Conservation (phyloP, 306 rosid species). For the Adenanthera pavonina region DNA sequence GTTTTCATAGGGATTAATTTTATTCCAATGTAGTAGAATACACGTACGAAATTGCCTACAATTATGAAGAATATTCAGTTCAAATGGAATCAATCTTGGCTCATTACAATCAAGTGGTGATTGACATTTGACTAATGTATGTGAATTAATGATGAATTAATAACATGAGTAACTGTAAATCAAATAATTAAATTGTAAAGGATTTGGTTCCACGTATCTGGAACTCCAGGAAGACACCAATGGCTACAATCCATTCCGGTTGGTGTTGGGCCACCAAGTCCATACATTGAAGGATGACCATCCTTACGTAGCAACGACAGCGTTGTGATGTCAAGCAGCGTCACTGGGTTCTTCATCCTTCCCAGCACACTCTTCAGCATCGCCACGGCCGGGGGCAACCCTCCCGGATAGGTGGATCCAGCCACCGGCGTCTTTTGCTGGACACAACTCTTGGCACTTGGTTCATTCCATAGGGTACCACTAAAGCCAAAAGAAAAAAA, state of each 20-base stretch:
- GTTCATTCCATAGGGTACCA: constrained; percentile 80
- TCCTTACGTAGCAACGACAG: constrained; percentile 83
- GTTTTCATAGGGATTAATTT: too few relatives aligned
- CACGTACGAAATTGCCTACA: too few relatives aligned
- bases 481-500: constrained; percentile 29
- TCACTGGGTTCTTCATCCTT: constrained; percentile 64
- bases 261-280: constrained; percentile 47
- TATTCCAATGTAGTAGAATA: neutral
- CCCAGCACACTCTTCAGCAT: constrained; percentile 64
- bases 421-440: constrained; percentile 58
- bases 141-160: constrained; percentile 12
- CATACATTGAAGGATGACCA: constrained; percentile 87
- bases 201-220: constrained; percentile 91
- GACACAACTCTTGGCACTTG: constrained; percentile 65
- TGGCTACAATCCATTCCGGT: constrained; percentile 78
- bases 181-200: constrained; percentile 70
- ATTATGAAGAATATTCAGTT: neutral
- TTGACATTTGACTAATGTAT: too few relatives aligned
- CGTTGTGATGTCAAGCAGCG: constrained; percentile 72
- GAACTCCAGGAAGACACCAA: constrained; percentile 96
- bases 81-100: neutral
- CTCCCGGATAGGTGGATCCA: constrained; percentile 78
- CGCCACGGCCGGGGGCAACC: constrained; percentile 64
- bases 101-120: too few relatives aligned
- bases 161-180: neutral